Evolutionary conservation across 176 grass and related monocot genomes (phyloP).

Genomic region (Paspalum vaginatum): DNA sequence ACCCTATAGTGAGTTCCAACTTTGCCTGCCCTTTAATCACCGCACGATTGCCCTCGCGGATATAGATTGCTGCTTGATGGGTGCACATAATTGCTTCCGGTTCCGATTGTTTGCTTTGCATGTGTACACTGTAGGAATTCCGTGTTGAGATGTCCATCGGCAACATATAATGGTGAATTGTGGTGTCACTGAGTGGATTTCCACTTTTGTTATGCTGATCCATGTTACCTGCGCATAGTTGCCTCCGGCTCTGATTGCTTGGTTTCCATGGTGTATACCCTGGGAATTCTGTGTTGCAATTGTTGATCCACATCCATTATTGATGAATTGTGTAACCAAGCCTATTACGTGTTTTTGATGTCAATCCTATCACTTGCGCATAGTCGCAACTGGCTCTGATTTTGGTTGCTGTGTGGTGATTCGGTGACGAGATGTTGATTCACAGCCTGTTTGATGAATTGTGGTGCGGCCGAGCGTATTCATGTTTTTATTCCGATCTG

Average conservation of each 20-base stretch:
- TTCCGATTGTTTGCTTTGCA: slow-evolving; percentile 17
- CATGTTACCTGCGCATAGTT: neutral
- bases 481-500: neutral
- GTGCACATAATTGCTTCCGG: neutral
- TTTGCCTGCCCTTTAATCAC: neutral
- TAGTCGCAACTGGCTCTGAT: neutral
- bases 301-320: neutral
- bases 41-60: slow-evolving; percentile 13
- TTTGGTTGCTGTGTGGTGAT: slow-evolving; percentile 7
- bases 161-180: neutral
- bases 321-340: neutral
- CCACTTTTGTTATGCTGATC: neutral
- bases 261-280: neutral
- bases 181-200: neutral
- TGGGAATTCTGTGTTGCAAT: neutral
- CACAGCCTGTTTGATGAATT: neutral
- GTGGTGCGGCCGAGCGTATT: neutral
- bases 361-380: neutral
- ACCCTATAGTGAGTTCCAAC: slow-evolving; percentile 72
- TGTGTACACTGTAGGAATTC: neutral
- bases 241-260: neutral
- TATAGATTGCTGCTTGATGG: slow-evolving; percentile 17
- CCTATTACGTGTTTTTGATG: neutral
- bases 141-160: neutral
- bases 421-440: neutral